phyloP scores from a whole-genome alignment of 192 early-diverging fungal species.

The Backusella psychrophila region DNA sequence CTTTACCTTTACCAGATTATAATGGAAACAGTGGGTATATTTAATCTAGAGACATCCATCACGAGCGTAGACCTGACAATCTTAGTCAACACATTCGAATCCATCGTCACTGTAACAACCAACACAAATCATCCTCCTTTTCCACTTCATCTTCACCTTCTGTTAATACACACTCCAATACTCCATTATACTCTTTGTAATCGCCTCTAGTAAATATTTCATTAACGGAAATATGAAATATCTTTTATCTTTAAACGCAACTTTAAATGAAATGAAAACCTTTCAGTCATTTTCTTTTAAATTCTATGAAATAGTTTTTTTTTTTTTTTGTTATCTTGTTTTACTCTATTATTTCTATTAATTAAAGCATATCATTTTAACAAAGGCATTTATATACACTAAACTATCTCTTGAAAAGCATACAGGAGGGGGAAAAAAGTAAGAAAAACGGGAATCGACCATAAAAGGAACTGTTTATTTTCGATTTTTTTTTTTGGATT shows the following conservation, averaged over 20 bases:
- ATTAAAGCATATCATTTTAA: background rate
- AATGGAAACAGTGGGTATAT: background rate
- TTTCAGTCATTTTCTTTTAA: background rate
- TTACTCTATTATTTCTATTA: background rate
- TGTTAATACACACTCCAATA: background rate
- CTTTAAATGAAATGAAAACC: background rate
- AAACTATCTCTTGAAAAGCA: background rate
- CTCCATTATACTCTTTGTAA: background rate
- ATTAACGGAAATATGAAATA: background rate
- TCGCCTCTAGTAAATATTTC: background rate
- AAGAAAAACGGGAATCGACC: background rate
- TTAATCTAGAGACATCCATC: background rate
- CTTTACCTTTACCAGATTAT: background rate
- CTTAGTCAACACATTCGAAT: slow-evolving; percentile 57
- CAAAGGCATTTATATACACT: background rate
- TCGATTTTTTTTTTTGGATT: background rate
- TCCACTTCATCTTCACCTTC: background rate
- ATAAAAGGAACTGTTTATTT: background rate
- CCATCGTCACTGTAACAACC: slow-evolving; percentile 43
- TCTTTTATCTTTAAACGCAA: background rate
- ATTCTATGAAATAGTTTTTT: background rate
- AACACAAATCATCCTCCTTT: background rate
- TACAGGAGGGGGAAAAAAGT: background rate
- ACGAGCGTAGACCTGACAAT: slow-evolving; percentile 43
- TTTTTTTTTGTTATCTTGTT: no score